Evolutionary conservation across 2,329 filamentous ascomycete genomes (phyloP).

Genomic region (Talaromyces verruculosus): DNA sequence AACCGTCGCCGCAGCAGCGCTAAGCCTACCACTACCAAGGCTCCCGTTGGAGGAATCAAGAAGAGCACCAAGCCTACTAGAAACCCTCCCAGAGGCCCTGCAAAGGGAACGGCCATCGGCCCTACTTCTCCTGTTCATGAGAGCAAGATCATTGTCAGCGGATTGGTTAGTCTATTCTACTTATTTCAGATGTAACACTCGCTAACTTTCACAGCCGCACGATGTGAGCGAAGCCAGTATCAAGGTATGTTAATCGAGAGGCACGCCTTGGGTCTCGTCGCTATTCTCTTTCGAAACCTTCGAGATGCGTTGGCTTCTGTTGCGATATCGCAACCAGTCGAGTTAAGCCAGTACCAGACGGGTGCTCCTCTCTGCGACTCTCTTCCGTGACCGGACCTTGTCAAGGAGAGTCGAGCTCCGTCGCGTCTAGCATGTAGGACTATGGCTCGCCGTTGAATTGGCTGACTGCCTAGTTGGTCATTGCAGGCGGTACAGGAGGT

Average conservation of each 20-base stretch:
- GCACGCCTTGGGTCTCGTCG: slow-evolving; percentile 70
- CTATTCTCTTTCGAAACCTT: slow-evolving; percentile 52
- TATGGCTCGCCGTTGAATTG: slow-evolving; percentile 48
- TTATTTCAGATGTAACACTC: slow-evolving; percentile 10
- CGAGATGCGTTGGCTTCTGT: slow-evolving; percentile 40
- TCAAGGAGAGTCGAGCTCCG: slow-evolving; percentile 57
- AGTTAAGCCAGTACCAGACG: slow-evolving; percentile 34
- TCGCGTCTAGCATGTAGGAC: slow-evolving; percentile 52
- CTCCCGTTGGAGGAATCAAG: slow-evolving; percentile 81
- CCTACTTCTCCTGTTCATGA: slow-evolving; percentile 64
- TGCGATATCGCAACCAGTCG: slow-evolving; percentile 30
- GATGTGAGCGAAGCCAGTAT: slow-evolving; percentile 97
- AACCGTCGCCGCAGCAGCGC: slow-evolving; percentile 46
- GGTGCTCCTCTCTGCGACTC: slow-evolving; percentile 34
- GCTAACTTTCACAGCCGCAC: slow-evolving; percentile 70
- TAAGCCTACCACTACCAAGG: slow-evolving; percentile 52
- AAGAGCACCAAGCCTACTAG: slow-evolving; percentile 64
- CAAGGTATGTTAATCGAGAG: slow-evolving; percentile 99
- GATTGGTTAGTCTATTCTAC: slow-evolving; percentile 68
- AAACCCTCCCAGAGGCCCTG: slow-evolving; percentile 39
- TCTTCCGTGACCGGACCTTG: slow-evolving; percentile 32
- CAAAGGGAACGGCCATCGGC: slow-evolving; percentile 63
- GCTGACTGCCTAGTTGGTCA: slow-evolving; percentile 48
- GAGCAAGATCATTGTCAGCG: slow-evolving; percentile 98
- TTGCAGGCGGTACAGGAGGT: slow-evolving; percentile 36